Percentiles rank a stretch among this genome's conserved stretches.
Conservation (phyloP, 345 rosid genomes). For the Murraya koenigii region DNA sequence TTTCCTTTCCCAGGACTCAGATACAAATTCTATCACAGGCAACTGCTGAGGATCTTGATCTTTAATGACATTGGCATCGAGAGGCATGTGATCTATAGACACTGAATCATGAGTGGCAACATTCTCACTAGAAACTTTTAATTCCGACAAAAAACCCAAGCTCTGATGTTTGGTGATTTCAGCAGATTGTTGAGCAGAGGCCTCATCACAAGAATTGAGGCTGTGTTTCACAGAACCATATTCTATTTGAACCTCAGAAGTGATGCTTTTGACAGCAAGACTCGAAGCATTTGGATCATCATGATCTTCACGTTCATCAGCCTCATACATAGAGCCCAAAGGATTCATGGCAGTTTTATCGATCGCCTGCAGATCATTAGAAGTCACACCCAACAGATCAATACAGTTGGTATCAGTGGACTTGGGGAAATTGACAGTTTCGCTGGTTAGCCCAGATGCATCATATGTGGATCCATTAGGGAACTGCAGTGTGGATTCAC, state of each 20-base stretch:
- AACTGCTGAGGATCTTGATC: neutral
- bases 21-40: neutral
- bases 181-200: neutral
- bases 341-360: neutral
- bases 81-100: neutral
- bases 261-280: neutral
- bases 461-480: constrained; percentile 24
- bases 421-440: neutral
- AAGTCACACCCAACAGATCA: neutral
- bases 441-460: constrained; percentile 18
- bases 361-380: constrained; percentile 10
- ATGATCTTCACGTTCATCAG: constrained; percentile 1
- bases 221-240: constrained; percentile 1
- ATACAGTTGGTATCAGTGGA: neutral
- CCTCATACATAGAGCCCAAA: neutral
- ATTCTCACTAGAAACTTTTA: neutral
- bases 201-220: neutral
- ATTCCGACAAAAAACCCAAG: neutral
- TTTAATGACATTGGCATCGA: neutral
- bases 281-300: neutral
- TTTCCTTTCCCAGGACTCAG: neutral
- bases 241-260: constrained; percentile 7
- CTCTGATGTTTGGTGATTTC: constrained; percentile 5
- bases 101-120: neutral
- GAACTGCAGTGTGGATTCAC: constrained; percentile 26